These are phyloP conservation scores for Ogataea pini DNA, from an alignment of 805 yeast species.

Conservation along the genomic window DNA sequence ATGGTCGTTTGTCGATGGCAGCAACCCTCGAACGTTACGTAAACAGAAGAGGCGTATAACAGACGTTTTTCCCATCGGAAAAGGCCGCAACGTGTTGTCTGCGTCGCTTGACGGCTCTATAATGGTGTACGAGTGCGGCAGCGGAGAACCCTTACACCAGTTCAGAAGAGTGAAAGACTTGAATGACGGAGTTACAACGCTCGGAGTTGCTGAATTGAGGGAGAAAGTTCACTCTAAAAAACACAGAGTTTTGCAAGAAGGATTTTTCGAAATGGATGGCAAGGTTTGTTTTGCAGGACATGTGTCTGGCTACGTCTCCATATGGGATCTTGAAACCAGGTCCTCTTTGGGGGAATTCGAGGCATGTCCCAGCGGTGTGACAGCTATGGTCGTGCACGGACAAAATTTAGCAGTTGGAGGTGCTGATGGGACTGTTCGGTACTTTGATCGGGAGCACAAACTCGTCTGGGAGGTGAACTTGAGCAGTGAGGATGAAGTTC, in stretches of 20 bases:
- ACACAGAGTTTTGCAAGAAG: slow-evolving; percentile 14
- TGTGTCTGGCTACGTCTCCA: slow-evolving; percentile 40
- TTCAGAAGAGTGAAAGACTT: slow-evolving; percentile 39
- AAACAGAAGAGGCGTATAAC: slow-evolving; percentile 53
- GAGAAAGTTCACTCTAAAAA: too few species aligned
- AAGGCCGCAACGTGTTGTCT: slow-evolving; percentile 67
- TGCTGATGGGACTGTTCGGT: slow-evolving; percentile 19
- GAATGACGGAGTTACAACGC: slow-evolving; percentile 36
- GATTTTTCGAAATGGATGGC: slow-evolving; percentile 51
- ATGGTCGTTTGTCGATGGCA: slow-evolving; percentile 55
- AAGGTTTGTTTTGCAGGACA: slow-evolving; percentile 46
- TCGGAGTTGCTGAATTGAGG: slow-evolving; percentile 23
- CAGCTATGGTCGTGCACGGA: slow-evolving; percentile 9
- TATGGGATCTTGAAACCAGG: slow-evolving; percentile 43
- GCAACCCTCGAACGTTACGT: slow-evolving; percentile 49
- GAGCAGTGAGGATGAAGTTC: slow-evolving; percentile 1
- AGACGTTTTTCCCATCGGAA: slow-evolving; percentile 53
- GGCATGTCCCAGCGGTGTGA: slow-evolving; percentile 15
- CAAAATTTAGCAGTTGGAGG: slow-evolving; percentile 20
- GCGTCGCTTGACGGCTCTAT: slow-evolving; percentile 56
- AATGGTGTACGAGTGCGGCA: slow-evolving; percentile 70
- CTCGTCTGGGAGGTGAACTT: slow-evolving; percentile 19
- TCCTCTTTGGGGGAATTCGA: slow-evolving; percentile 26
- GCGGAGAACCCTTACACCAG: slow-evolving; percentile 46
- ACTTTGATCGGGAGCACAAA: background rate